Evolutionary conservation across 2,329 filamentous ascomycete genomes (phyloP).

Genomic region (Chaetomium strumarium): DNA sequence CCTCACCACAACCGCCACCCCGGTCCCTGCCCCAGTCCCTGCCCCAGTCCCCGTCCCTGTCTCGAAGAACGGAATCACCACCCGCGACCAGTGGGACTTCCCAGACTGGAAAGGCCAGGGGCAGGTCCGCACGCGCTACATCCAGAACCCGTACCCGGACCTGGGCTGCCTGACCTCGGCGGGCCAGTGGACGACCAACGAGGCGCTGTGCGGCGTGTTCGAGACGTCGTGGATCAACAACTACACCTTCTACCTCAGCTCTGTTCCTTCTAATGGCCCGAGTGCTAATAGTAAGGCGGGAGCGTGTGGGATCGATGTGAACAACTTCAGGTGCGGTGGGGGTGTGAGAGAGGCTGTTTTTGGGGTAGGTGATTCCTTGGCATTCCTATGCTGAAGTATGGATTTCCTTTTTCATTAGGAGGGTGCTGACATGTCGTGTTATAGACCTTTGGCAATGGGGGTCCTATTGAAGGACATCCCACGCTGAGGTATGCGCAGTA

Average conservation of each 20-base stretch:
- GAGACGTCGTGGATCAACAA: not conserved
- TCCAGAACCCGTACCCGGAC: constrained; percentile 2
- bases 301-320: constrained; percentile 4
- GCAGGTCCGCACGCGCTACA: constrained; percentile 13
- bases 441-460: constrained; percentile 3
- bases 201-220: constrained; percentile 12
- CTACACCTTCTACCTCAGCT: not conserved
- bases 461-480: not conserved
- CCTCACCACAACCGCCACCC: not conserved
- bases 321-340: constrained; percentile 5
- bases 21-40: too few species aligned
- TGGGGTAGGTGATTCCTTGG: too few species aligned
- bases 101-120: constrained; percentile 9
- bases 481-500: constrained; percentile 10
- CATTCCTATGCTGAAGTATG: too few species aligned
- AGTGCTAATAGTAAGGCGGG: not conserved
- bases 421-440: too few species aligned
- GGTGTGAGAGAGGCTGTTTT: not conserved
- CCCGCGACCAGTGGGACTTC: not conserved
- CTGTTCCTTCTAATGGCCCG: too few species aligned
- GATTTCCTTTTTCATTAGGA: too few species aligned
- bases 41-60: too few species aligned
- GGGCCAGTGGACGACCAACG: constrained; percentile 14
- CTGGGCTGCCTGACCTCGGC: constrained; percentile 14
- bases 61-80: too few species aligned